Conservation (phyloP, 1,284 basidiomycete genomes). For the Gastroboletus turbinatus region DNA sequence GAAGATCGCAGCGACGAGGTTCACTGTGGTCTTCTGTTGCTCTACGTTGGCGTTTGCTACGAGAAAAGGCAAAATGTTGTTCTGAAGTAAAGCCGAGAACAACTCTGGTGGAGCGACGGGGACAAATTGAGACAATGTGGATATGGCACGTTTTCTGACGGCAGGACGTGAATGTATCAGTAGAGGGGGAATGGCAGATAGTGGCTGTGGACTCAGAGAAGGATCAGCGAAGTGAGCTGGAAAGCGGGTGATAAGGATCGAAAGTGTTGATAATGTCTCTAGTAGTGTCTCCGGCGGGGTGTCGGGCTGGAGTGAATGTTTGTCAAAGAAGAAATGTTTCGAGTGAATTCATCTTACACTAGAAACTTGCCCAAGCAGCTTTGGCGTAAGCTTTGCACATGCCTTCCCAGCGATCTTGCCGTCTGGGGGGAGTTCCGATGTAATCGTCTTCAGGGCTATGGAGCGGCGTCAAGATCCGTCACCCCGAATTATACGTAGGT, state of each 20-base stretch:
- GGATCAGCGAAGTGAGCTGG: slow-evolving; percentile 66
- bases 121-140: slow-evolving; percentile 79
- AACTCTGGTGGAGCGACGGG: slow-evolving; percentile 62
- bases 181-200: slow-evolving; percentile 74
- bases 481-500: background rate
- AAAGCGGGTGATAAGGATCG: slow-evolving; percentile 89
- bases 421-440: slow-evolving; percentile 81
- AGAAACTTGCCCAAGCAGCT: slow-evolving; percentile 74
- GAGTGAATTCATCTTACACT: slow-evolving; percentile 50
- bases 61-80: slow-evolving; percentile 64
- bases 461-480: slow-evolving; percentile 6
- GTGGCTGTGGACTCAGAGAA: slow-evolving; percentile 54
- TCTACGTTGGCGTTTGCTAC: slow-evolving; percentile 52
- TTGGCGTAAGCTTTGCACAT: slow-evolving; percentile 86
- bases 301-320: slow-evolving; percentile 43
- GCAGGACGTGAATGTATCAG: slow-evolving; percentile 77
- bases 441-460: slow-evolving; percentile 91
- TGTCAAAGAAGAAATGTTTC: slow-evolving; percentile 10
- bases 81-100: slow-evolving; percentile 55
- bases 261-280: slow-evolving; percentile 88
- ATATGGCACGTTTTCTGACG: slow-evolving; percentile 88
- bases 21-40: slow-evolving; percentile 74
- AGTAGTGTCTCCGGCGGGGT: slow-evolving; percentile 84
- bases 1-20: slow-evolving; percentile 78
- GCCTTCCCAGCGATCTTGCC: slow-evolving; percentile 77